A percentile compares a stretch with the other conserved stretches of the same genome.
phyloP scores from a whole-genome alignment of 1,284 basidiomycete genomes.

The Lentinula novae-zelandiae region DNA sequence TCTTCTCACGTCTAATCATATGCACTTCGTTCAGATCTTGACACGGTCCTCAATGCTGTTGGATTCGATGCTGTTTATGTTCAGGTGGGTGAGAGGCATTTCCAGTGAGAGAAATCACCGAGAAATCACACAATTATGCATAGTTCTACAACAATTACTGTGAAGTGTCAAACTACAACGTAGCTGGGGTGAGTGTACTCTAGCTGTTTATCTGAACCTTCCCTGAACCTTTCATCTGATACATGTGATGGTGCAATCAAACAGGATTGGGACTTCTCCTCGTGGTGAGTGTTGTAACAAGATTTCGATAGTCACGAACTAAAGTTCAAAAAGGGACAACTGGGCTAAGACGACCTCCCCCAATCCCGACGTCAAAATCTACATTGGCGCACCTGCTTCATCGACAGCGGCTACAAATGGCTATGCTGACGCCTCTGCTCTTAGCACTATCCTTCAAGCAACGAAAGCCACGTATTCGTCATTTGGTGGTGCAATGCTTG shows the following conservation, averaged over 20 bases:
- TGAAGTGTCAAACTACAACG: constrained; percentile 37
- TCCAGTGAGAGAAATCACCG: neutral
- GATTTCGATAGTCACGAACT: neutral
- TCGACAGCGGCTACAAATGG: constrained; percentile 45
- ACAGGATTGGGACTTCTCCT: constrained; percentile 48
- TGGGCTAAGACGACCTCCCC: constrained; percentile 59
- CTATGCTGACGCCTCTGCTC: constrained; percentile 43
- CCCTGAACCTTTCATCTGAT: neutral
- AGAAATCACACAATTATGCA: neutral
- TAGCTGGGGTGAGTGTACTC: constrained; percentile 34
- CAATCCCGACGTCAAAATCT: constrained; percentile 59
- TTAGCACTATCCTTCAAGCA: constrained; percentile 40
- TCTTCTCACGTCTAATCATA: neutral
- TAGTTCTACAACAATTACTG: constrained; percentile 56
- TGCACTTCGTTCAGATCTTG: constrained; percentile 25
- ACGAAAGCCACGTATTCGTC: constrained; percentile 50
- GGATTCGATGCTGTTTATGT: constrained; percentile 63
- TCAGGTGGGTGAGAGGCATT: constrained; percentile 31
- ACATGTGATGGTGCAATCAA: neutral
- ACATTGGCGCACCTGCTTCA: constrained; percentile 58
- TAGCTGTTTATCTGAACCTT: neutral
- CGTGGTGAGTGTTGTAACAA: constrained; percentile 36
- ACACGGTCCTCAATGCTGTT: constrained; percentile 49
- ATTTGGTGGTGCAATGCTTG: constrained; percentile 67
- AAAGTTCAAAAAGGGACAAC: constrained; percentile 41